phyloP scores from a whole-genome alignment of 2,329 filamentous ascomycete genomes.

The Venturiaceae sp. region DNA sequence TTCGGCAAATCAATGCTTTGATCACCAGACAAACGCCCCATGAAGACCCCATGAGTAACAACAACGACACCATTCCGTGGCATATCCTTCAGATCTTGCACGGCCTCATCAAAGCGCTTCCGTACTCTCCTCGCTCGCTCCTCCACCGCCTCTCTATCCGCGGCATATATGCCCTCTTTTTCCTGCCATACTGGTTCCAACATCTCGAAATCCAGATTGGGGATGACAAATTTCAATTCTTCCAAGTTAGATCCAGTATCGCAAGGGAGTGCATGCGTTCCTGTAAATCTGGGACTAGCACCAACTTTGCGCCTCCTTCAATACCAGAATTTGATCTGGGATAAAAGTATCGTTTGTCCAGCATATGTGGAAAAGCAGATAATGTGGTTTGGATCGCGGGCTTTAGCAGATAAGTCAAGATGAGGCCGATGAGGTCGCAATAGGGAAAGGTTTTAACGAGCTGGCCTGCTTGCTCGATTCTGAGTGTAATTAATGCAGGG shows the following conservation, averaged over 20 bases:
- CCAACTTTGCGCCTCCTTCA: constrained; percentile 9
- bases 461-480: constrained; percentile 8
- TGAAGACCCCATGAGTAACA: constrained; percentile 22
- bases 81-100: constrained; percentile 4
- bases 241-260: constrained; percentile 10
- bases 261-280: constrained; percentile 10
- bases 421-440: neutral
- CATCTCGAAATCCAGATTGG: neutral
- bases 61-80: constrained; percentile 16
- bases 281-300: constrained; percentile 9
- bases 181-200: neutral
- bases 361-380: constrained; percentile 7
- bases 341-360: constrained; percentile 10
- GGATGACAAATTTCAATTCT: constrained; percentile 5
- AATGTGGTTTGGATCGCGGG: constrained; percentile 11
- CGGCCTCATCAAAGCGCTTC: neutral
- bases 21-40: constrained; percentile 20
- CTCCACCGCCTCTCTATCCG: neutral
- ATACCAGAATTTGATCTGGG: constrained; percentile 6
- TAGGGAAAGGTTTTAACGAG: constrained; percentile 1
- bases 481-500: constrained; percentile 9
- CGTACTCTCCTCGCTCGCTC: neutral
- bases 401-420: constrained; percentile 8
- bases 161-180: neutral
- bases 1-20: constrained; percentile 20